Evolutionary conservation across 306 rosid genomes (phyloP), one percentile per base, ranked within the genome.

Genomic region (Inga laurina): DNA sequence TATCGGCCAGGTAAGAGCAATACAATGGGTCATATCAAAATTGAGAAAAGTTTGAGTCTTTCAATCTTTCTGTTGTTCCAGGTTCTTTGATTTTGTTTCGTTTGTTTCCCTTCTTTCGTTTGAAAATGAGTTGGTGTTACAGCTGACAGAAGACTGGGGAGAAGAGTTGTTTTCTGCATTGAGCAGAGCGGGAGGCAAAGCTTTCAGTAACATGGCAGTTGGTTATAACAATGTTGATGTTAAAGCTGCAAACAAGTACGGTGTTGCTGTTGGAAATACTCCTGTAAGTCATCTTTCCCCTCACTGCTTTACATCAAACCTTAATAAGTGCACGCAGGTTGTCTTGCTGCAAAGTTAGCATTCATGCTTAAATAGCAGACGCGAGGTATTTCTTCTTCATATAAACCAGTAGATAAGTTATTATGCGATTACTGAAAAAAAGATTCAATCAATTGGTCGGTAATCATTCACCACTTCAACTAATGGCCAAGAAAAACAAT

Each of bases 141-240:
- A 97, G 99, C 78, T 97, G 93, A 97, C 99, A 10, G 99, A 97
- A 83, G 99, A 97, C 44, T 97, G 99, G 99, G 99, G 98, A 82
- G 99, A 97, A 83, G 89, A 84, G 83, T 92, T 97, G 93, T 97
- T 97, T 79, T 90, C 97, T 59, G 95, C 98, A 2, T 90, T 97
- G 89, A 92, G 99, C 88, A 91, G 77, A 88, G 99, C 99, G 0
- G 99, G 99, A 83, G 99, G 99, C 32, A 94, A 90, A 77, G 98
- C 97, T 79, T 94, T 97, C 84, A 94, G 99, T 82, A 97, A 97
- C 83, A 97, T 97, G 98, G 99, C 97, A 10, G 99, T 97, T 86
- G 99, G 99, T 72, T 97, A 97, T 74, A 97, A 97, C 75, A 97
- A 97, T 84, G 99, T 97, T 27, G 92, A 94, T 90, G 97, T 94